These are phyloP conservation scores for Daldinia caldariorum DNA, from an alignment of 495 filamentous ascomycete genomes.

Conservation along the genomic window DNA sequence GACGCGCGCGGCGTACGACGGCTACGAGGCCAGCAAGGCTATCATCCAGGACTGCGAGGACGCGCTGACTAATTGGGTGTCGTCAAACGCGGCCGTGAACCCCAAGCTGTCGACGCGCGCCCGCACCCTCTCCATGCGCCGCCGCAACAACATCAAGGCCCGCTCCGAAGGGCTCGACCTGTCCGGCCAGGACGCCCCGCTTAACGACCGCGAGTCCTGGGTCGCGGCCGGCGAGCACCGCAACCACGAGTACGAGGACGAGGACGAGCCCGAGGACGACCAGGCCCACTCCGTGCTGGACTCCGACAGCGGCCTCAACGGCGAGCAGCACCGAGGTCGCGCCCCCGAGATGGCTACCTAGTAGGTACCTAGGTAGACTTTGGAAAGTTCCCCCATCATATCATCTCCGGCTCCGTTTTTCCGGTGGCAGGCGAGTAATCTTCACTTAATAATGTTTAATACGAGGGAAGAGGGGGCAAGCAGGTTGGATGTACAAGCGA, in stretches of 20 bases:
- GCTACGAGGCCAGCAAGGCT: conserved; percentile 97
- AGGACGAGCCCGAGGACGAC: conserved; percentile 62
- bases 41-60: conserved; percentile 99
- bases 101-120: conserved; percentile 86
- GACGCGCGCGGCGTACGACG: conserved; percentile 95
- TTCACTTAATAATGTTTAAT: conserved; percentile 48
- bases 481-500: background rate
- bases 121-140: conserved; percentile 85
- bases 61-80: conserved; percentile 94
- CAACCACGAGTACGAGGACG: conserved; percentile 60
- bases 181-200: conserved; percentile 81
- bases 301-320: conserved; percentile 56
- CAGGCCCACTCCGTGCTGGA: conserved; percentile 54
- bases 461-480: conserved; percentile 15
- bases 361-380: conserved; percentile 3
- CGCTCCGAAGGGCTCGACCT: conserved; percentile 77
- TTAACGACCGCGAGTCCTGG: conserved; percentile 91
- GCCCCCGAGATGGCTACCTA: conserved; percentile 41
- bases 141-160: conserved; percentile 72
- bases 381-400: too few species aligned
- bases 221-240: conserved; percentile 82
- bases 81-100: conserved; percentile 85
- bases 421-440: conserved; percentile 11
- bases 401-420: conserved; percentile 2
- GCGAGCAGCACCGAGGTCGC: conserved; percentile 60